Conservation (phyloP, 768 basidiomycete genomes). For the Russula vinacea region DNA sequence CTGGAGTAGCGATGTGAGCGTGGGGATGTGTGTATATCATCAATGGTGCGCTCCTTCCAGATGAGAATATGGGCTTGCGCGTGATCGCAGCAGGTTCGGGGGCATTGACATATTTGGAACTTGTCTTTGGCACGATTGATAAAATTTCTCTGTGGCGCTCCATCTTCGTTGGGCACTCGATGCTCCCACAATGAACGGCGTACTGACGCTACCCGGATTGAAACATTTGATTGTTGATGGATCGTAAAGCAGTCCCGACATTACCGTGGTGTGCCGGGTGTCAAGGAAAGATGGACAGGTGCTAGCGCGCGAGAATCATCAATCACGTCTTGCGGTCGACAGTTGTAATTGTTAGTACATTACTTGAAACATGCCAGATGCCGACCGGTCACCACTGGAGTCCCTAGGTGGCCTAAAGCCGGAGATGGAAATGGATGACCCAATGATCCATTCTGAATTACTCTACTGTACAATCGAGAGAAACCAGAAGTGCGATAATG, state of each 20-base stretch:
- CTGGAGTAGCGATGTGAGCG: conserved; percentile 9
- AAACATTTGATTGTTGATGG: conserved; percentile 4
- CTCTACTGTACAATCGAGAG: conserved; percentile 22
- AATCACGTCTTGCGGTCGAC: conserved; percentile 5
- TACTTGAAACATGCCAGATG: not conserved
- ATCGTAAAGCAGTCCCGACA: not conserved
- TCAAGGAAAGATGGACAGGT: not conserved
- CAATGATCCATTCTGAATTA: conserved; percentile 16
- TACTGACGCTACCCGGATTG: not conserved
- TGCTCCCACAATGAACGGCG: not conserved
- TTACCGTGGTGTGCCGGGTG: not conserved
- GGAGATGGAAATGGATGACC: conserved; percentile 1
- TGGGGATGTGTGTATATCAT: conserved; percentile 16
- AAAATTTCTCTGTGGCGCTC: conserved; percentile 11
- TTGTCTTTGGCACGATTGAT: conserved; percentile 1
- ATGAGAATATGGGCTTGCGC: conserved; percentile 2
- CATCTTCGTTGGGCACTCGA: conserved; percentile 3
- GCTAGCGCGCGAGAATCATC: conserved; percentile 13
- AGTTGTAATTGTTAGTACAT: not conserved
- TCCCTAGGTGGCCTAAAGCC: not conserved
- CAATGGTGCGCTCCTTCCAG: not conserved
- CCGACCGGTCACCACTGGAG: not conserved
- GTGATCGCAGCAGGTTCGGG: conserved; percentile 18
- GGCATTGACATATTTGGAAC: conserved; percentile 17
- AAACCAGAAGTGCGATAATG: conserved; percentile 16